These are phyloP conservation scores for Nicotiana attenuata DNA, from an alignment of 257 asterid genomes.

Conservation along the genomic window DNA sequence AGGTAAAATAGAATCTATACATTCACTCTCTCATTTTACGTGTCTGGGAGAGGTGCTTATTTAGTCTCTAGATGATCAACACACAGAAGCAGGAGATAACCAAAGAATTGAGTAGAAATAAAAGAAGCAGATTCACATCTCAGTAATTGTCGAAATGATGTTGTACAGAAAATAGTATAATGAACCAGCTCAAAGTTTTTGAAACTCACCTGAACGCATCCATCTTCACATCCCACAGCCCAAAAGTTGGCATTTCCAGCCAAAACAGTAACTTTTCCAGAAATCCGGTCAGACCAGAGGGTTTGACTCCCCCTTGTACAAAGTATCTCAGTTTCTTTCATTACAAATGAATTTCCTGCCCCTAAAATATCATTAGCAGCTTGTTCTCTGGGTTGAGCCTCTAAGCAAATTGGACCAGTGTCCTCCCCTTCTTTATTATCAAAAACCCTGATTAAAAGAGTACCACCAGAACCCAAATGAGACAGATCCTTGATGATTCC, in stretches of 20 bases:
- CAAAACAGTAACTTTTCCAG: conserved; percentile 83
- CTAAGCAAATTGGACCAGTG: conserved; percentile 61
- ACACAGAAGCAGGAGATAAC: background rate
- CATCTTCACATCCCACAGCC: conserved; percentile 99
- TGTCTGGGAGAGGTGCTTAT: background rate
- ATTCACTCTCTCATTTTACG: background rate
- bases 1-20: background rate
- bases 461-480: conserved; percentile 29
- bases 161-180: background rate
- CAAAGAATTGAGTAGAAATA: background rate
- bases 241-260: conserved; percentile 97
- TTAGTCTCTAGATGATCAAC: background rate
- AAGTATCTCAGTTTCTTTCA: conserved; percentile 75
- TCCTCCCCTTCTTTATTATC: conserved; percentile 73
- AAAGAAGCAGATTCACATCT: background rate
- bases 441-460: conserved; percentile 61
- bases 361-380: conserved; percentile 68
- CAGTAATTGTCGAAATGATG: background rate
- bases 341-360: conserved; percentile 45
- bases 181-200: background rate
- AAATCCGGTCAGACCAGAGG: conserved; percentile 88
- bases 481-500: conserved; percentile 32
- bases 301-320: conserved; percentile 58
- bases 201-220: conserved; percentile 77
- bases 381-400: conserved; percentile 84